Evolutionary conservation across 306 rosid species (phyloP), one percentile per base, ranked within the genome.

Genomic region (Dryas octopetala): DNA sequence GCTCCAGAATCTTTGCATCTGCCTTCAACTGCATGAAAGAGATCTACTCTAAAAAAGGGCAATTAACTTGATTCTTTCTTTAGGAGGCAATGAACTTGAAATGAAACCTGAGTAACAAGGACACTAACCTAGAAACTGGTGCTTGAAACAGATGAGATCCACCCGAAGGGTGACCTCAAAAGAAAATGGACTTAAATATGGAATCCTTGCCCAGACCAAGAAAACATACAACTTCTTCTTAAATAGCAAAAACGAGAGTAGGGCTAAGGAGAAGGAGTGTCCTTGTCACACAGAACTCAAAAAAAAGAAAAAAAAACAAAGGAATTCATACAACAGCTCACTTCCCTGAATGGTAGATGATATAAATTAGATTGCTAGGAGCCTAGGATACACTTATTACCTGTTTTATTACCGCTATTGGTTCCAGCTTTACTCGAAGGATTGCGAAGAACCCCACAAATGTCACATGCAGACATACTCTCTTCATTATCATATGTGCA

Each of bases 1-100:
- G 64, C 96, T 87, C 94, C 96, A 80, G 91, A 85, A 76, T 75
- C 87, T 85, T 86, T 87, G 93, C 88, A 85, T 78, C 70, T 88
- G 88, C 88, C 88, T 81, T 84, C 88, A 94, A 90, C 98, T 91
- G 97, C 97, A 91, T 69, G 89, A 90, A 88, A 95, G 88, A 91
- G 89, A 95, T 88, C 87, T 87, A 79, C 68, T 85, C 88, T 80
- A 82, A 77, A 77, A 86, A 76, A 79, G 80, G 77, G 70, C 68
- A 81, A 84, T 64, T 72, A 81, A 76, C 78, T 67, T 38, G n/a
- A 76, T 28, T 73, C 28, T 61, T 60, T 23, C 28, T 47, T 38
- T 45, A 60, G 49, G 63, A 73, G 77, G 66, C 78, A 68, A 67
- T 59, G 52, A 78, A 70, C 70, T 61, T 43, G 32, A 73, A 73